Evolutionary conservation across 2,329 filamentous ascomycete species (phyloP).

Genomic region (Trichoderma endophyticum): DNA sequence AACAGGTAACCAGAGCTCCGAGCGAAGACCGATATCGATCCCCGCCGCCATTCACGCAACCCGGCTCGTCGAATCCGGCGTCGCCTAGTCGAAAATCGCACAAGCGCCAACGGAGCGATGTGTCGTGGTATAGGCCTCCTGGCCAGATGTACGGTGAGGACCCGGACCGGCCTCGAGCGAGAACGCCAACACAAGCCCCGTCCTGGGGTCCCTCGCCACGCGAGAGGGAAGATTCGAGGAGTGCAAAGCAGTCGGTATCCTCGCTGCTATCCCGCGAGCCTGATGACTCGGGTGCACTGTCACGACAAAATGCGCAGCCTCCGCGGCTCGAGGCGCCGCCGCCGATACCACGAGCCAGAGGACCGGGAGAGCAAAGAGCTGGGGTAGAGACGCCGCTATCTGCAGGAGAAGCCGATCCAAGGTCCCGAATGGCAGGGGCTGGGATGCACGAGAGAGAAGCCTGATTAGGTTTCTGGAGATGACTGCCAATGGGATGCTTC

Average conservation of each 20-base stretch:
- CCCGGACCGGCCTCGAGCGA: conserved; percentile 21
- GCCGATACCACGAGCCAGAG: conserved; percentile 6
- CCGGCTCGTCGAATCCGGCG: conserved; percentile 26
- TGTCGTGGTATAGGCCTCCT: conserved; percentile 34
- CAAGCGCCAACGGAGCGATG: conserved; percentile 37
- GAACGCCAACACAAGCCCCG: conserved; percentile 22
- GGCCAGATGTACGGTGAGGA: conserved; percentile 25
- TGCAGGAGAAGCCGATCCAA: conserved; percentile 10
- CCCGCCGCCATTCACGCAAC: conserved; percentile 32
- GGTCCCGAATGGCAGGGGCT: conserved; percentile 10
- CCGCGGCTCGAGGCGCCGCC: conserved; percentile 15
- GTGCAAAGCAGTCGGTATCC: conserved; percentile 34
- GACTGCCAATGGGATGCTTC: background rate
- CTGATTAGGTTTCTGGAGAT: background rate
- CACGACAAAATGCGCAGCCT: conserved; percentile 9
- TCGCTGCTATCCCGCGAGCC: conserved; percentile 30
- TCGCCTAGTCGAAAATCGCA: conserved; percentile 31
- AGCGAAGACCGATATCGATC: conserved; percentile 34
- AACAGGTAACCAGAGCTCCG: conserved; percentile 27
- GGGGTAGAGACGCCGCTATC: background rate
- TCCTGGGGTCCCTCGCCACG: conserved; percentile 22
- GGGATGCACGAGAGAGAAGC: conserved; percentile 11
- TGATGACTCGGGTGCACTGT: background rate
- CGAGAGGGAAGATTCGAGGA: conserved; percentile 30
- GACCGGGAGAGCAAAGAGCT: background rate